Base-by-base conservation (phyloP, 345 rosid genomes). In the Citrus trifoliata region DNA sequence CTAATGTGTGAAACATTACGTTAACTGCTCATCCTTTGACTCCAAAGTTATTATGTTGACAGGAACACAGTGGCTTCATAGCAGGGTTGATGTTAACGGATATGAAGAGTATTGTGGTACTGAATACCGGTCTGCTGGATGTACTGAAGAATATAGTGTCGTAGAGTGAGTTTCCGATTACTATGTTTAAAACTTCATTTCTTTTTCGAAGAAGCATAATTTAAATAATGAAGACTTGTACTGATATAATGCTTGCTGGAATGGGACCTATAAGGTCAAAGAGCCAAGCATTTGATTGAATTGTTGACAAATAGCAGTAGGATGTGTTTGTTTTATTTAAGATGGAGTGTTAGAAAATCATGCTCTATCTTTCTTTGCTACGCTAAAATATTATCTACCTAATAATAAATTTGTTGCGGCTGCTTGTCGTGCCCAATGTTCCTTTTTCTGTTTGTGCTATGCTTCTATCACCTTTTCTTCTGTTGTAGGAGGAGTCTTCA, bases 81-180 rank as follows among this genome's bases (percentile, higher is more conserved):
- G 98, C 88, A 93, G 91, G 85, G 79, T 93, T 82, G 93, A 95
- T 46, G 79, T 92, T 53, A 76, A 78, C 77, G 98, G 98, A 70
- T 95, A 95, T 70, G 98, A 95, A 87, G 98, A 95, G 79, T 93
- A 93, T 72, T 90, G 92, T 80, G 91, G 97, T 60, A 88, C 82
- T 18, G 98, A 91, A 86, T 95, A 95, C 76, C 91, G 95, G 3
- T 95, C 98, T 71, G 91, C 95, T 79, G 98, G 98, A 83, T 95
- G 98, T 85, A 81, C 92, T 13, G 98, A 95, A 78, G 93, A 89
- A 79, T 95, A 93, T 78, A 83, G 40, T 71, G 88, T 95, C 76
- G 79, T 90, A 48, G 91, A 88, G 98, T 95, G 81, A 88, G 95
- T 77, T 83, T 69, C 78, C 13, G 10, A 67, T 35, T 35, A 48